phyloP scores from a whole-genome alignment of 257 asterid genomes.

The Craterostigma plantagineum region DNA sequence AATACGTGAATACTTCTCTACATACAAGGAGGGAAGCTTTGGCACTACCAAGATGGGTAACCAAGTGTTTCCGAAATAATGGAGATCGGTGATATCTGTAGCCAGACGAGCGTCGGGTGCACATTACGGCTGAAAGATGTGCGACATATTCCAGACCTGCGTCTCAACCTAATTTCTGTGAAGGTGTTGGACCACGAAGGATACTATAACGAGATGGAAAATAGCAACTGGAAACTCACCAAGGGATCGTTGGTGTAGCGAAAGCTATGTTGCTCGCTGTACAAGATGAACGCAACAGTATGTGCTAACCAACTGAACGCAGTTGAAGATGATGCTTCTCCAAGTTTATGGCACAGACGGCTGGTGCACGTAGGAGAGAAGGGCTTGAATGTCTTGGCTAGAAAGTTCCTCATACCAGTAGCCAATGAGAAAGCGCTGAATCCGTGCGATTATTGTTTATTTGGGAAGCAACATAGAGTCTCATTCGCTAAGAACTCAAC shows the following conservation, averaged over 20 bases:
- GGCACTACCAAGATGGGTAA: neutral
- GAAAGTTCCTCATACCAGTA: neutral
- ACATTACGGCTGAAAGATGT: neutral
- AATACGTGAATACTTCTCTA: neutral
- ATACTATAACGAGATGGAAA: neutral
- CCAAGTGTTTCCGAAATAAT: neutral
- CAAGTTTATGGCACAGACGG: neutral
- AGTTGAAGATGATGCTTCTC: neutral
- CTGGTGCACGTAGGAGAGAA: neutral
- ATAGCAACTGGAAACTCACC: neutral
- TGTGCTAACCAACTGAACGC: neutral
- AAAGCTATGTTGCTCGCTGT: neutral
- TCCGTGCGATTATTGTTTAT: neutral
- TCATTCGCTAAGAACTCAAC: neutral
- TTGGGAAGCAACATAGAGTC: neutral
- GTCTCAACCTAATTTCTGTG: neutral
- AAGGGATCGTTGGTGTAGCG: neutral
- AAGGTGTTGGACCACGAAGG: constrained; percentile 2
- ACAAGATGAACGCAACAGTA: neutral
- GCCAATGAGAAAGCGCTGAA: neutral
- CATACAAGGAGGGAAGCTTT: neutral
- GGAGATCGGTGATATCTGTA: neutral
- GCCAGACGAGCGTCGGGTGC: neutral
- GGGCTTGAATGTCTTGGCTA: neutral
- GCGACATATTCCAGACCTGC: neutral